Evolutionary conservation across 129 eudicot genomes (phyloP), one percentile per base, ranked within the genome.

Genomic region (Pulicaria dysenterica): DNA sequence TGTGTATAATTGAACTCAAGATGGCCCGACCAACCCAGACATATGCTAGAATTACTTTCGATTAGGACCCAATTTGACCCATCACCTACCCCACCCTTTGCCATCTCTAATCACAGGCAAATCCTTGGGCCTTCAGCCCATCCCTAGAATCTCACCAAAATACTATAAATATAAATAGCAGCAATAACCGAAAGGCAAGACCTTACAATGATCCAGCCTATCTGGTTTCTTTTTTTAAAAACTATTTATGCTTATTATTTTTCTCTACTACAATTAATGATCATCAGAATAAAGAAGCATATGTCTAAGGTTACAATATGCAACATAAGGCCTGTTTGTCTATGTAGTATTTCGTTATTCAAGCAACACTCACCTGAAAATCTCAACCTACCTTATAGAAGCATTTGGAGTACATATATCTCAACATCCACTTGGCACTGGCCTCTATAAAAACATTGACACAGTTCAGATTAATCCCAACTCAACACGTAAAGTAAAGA

Each of bases 291-390:
- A 24, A 24, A 24, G 31, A 24, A 24, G 31, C 31, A 24, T 24
- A 53, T 76, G 76, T 3, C 17, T 24, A 48, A 24, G 2, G 31
- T 24, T 24, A 24, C 2, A 24, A 24, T 24, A 24, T 24, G 31
- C 31, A 24, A 24, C 31, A 24, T 24, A 24, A 24, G 31, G 31
- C 31, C 31, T 24, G 31, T 24, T 24, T 24, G 1, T 24, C 31
- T 24, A 24, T 24, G 10, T 9, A 47, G 67, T 16, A 72, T 58
- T 76, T 64, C 58, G 56, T 48, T 58, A 69, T 68, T 66, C 38
- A 76, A 81, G 87, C 83, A 91, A 73, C 93, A 86, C 97, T 89
- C 97, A 92, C 96, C 97, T 92, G 96, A 84, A 71, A 69, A 78
- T 79, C 56, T 82, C 85, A 85, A 86, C 89, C 95, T 88, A 91